A percentile compares a stretch with the other conserved stretches of the same genome.
phyloP scores from a whole-genome alignment of 1,139 yeast species.

The Debaryomyces coudertii region DNA sequence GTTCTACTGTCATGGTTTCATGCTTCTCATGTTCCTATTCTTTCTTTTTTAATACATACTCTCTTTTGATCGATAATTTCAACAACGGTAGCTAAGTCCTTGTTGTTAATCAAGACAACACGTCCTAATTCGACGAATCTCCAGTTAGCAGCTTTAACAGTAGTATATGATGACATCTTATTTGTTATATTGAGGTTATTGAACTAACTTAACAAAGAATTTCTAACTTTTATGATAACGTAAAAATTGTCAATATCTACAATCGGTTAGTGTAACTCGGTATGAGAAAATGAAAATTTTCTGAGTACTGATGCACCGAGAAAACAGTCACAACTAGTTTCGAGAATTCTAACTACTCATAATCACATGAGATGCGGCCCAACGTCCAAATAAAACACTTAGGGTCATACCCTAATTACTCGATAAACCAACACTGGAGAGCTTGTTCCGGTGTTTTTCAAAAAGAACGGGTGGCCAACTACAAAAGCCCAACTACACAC shows the following conservation, averaged over 20 bases:
- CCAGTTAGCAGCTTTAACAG: constrained; percentile 97
- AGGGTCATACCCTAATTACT: neutral
- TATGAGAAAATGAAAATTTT: constrained; percentile 12
- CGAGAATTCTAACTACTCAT: neutral
- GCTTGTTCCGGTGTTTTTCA: neutral
- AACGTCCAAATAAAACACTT: neutral
- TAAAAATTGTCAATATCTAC: constrained; percentile 8
- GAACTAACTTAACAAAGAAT: constrained; percentile 13
- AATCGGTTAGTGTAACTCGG: constrained; percentile 6
- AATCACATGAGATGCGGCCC: neutral
- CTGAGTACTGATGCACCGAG: constrained; percentile 6
- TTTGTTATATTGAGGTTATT: constrained; percentile 15
- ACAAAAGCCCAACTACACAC: neutral
- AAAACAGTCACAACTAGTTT: constrained; percentile 5
- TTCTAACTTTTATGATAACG: constrained; percentile 9
- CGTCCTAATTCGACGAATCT: constrained; percentile 99
- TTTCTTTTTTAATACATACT: constrained; percentile 58
- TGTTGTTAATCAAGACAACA: constrained; percentile 88
- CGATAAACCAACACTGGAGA: neutral
- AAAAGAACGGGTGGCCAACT: neutral
- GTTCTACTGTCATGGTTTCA: neutral
- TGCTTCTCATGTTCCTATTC: neutral
- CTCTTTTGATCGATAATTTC: constrained; percentile 99
- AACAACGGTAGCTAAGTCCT: constrained; percentile 87
- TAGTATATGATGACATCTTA: constrained; percentile 51